phyloP scores from a whole-genome alignment of 768 basidiomycete genomes.

The Lentinula detonsa region DNA sequence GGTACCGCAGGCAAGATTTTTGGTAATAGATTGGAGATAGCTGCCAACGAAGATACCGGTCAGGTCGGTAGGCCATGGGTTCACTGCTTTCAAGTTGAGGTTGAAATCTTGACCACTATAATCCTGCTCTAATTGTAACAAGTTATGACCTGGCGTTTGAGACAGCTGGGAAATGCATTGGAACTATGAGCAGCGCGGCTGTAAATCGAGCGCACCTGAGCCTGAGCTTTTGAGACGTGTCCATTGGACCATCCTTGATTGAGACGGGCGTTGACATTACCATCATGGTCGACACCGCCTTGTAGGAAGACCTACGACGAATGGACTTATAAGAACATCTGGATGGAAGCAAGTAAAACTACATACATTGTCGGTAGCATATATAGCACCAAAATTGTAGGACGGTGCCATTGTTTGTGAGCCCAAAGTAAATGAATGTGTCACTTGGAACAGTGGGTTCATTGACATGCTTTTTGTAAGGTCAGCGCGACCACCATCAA shows the following conservation, averaged over 20 bases:
- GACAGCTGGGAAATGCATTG: conserved; percentile 50
- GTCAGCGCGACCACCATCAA: conserved; percentile 97
- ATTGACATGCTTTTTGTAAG: conserved; percentile 88
- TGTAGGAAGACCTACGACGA: conserved; percentile 74
- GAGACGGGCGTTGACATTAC: conserved; percentile 79
- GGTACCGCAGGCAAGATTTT: conserved; percentile 81
- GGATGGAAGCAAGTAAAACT: not conserved
- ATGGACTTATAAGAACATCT: conserved; percentile 8
- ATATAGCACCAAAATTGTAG: conserved; percentile 94
- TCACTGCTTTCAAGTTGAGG: conserved; percentile 81
- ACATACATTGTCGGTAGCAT: conserved; percentile 74
- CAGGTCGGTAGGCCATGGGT: conserved; percentile 81
- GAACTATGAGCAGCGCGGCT: not conserved
- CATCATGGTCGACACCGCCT: conserved; percentile 92
- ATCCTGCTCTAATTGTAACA: conserved; percentile 94
- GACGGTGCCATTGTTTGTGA: conserved; percentile 79
- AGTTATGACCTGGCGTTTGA: conserved; percentile 71
- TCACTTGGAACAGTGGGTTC: conserved; percentile 97
- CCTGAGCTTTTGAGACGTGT: conserved; percentile 80
- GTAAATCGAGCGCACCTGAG: conserved; percentile 55
- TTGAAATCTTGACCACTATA: conserved; percentile 84
- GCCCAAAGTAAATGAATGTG: conserved; percentile 90
- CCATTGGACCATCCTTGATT: conserved; percentile 84
- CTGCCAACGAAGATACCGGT: conserved; percentile 91
- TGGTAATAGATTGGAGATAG: conserved; percentile 89